Conservation (phyloP, 345 rosid species). For the Lepidium sativum region DNA sequence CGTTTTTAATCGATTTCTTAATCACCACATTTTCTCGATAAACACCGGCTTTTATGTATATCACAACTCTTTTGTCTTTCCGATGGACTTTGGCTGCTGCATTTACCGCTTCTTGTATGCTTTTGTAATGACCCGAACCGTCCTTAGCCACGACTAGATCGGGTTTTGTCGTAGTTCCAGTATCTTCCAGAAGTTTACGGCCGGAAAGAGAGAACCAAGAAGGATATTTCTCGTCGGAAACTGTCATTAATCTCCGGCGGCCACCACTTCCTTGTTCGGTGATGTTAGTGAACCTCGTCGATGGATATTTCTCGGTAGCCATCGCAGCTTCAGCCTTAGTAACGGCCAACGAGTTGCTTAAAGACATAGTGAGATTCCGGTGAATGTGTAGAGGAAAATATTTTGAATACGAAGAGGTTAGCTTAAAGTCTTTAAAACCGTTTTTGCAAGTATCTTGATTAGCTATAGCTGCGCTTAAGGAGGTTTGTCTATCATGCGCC, state of each 20-base stretch:
- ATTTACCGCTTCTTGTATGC: conserved; percentile 55
- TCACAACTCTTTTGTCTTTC: conserved; percentile 41
- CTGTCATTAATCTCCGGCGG: conserved; percentile 41
- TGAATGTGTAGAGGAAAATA: conserved; percentile 29
- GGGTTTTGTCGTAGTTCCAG: conserved; percentile 19
- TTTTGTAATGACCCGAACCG: conserved; percentile 62
- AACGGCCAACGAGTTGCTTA: conserved; percentile 69
- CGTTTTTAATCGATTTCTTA: conserved; percentile 41
- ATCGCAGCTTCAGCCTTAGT: conserved; percentile 29
- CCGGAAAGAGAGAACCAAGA: conserved; percentile 54
- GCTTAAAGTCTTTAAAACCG: conserved; percentile 59
- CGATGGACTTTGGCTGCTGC: conserved; percentile 30
- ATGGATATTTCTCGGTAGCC: too few species aligned
- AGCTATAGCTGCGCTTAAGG: conserved; percentile 70
- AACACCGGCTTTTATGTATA: conserved; percentile 67
- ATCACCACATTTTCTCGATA: conserved; percentile 61
- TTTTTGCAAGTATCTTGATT: conserved; percentile 65
- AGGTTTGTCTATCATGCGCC: conserved; percentile 46
- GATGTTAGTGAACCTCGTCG: neutral
- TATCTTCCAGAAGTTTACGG: conserved; percentile 46
- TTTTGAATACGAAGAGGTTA: conserved; percentile 30
- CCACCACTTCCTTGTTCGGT: conserved; percentile 8
- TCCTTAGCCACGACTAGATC: conserved; percentile 80
- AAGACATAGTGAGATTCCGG: conserved; percentile 47
- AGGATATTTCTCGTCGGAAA: conserved; percentile 37